phyloP scores from a whole-genome alignment of 192 early-diverging fungal genomes.

The Mortierella alpina region DNA sequence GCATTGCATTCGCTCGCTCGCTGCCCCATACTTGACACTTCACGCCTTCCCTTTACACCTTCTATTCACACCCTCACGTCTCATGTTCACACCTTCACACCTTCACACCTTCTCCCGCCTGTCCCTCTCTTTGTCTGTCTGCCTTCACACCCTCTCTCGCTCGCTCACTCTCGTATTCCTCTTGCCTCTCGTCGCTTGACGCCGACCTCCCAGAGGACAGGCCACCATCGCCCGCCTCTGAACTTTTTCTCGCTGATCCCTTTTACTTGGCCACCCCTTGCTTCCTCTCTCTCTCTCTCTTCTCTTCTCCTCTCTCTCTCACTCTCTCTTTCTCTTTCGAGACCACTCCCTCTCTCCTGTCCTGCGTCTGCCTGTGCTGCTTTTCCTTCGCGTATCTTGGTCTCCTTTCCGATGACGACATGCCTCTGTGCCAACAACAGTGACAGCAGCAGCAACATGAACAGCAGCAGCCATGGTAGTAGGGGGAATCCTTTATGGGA shows the following conservation, averaged over 20 bases:
- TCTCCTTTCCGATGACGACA: too few species aligned
- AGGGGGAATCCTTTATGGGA: background rate
- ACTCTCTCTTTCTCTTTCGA: conserved; percentile 1
- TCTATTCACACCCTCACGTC: background rate
- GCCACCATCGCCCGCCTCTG: background rate
- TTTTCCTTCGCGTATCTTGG: background rate
- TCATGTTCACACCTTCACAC: background rate
- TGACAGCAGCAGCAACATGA: background rate
- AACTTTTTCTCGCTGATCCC: background rate
- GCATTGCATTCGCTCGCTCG: too few species aligned
- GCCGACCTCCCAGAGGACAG: background rate
- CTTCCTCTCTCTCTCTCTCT: background rate
- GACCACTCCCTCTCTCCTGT: background rate
- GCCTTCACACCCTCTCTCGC: background rate
- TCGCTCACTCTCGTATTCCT: background rate
- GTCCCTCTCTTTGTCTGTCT: background rate
- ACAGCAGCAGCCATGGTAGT: background rate
- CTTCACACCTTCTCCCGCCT: background rate
- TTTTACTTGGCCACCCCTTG: background rate
- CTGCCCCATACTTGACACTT: too few species aligned
- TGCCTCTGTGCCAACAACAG: background rate
- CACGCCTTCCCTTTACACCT: background rate
- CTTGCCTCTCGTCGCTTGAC: background rate
- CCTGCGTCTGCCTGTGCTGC: background rate
- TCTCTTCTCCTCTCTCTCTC: conserved; percentile 1